phyloP scores from a whole-genome alignment of 2,329 filamentous ascomycete genomes.

The Trichothecium roseum region DNA sequence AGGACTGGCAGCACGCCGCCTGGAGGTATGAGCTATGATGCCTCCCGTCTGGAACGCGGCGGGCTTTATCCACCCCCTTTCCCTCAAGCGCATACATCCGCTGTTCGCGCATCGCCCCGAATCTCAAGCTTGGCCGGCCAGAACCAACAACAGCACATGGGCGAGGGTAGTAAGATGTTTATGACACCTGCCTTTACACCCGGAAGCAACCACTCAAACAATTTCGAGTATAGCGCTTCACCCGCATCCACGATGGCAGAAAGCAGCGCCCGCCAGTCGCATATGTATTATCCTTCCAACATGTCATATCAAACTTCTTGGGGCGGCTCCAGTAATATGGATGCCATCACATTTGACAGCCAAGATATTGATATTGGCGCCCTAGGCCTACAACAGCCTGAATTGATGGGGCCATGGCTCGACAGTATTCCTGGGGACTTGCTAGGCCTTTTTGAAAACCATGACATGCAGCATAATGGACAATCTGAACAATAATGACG shows the following conservation, averaged over 20 bases:
- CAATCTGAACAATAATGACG: slow-evolving; percentile 1
- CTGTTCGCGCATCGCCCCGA: slow-evolving; percentile 32
- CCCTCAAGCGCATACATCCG: slow-evolving; percentile 37
- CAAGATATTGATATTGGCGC: slow-evolving; percentile 68
- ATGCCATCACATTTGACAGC: slow-evolving; percentile 61
- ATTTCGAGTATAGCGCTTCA: slow-evolving; percentile 33
- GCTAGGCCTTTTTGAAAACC: slow-evolving; percentile 41
- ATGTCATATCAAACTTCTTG: slow-evolving; percentile 19
- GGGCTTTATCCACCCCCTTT: slow-evolving; percentile 39
- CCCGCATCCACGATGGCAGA: slow-evolving; percentile 31
- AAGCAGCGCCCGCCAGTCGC: slow-evolving; percentile 5
- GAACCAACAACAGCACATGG: slow-evolving; percentile 1
- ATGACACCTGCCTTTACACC: slow-evolving; percentile 25
- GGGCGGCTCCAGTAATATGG: slow-evolving; percentile 23
- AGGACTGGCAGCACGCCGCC: slow-evolving; percentile 36
- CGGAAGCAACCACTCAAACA: slow-evolving; percentile 28
- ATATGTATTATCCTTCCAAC: slow-evolving; percentile 17
- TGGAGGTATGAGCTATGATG: slow-evolving; percentile 50
- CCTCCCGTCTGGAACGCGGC: slow-evolving; percentile 40
- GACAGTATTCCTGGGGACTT: slow-evolving; percentile 63
- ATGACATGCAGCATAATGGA: slow-evolving; percentile 15
- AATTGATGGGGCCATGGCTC: slow-evolving; percentile 62
- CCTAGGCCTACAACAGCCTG: slow-evolving; percentile 45
- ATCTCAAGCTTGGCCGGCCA: slow-evolving; percentile 6
- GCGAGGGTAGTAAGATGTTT: slow-evolving; percentile 22